Evolutionary conservation across 23 red algal genomes (phyloP).

Genomic region (Gracilaria vermiculophylla): DNA sequence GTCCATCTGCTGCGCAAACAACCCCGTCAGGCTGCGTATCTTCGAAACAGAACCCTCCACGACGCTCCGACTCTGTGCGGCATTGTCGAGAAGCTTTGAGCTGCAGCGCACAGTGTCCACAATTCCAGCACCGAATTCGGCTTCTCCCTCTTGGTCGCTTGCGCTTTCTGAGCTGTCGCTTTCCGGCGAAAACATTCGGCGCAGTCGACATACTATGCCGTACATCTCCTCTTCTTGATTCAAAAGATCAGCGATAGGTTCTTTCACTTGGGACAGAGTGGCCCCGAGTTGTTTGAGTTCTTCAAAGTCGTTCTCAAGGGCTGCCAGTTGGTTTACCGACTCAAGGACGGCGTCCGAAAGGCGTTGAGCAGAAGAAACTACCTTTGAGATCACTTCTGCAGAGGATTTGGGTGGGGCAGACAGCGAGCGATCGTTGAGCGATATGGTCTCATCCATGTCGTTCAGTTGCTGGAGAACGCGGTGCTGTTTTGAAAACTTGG

Average conservation of each 20-base stretch:
- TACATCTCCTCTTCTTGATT: neutral
- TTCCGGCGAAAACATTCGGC: neutral
- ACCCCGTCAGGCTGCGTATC: neutral
- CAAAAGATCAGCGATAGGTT: conserved; percentile 8
- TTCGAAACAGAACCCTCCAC: neutral
- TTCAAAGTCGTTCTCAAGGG: neutral
- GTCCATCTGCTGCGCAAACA: neutral
- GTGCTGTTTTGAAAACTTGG: conserved; percentile 22
- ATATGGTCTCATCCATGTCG: neutral
- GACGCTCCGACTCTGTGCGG: neutral
- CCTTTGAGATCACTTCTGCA: conserved; percentile 12
- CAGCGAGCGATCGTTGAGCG: neutral
- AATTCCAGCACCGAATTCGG: neutral
- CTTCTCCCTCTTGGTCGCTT: neutral
- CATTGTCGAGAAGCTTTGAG: neutral
- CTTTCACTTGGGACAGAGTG: neutral
- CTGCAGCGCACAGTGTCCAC: neutral
- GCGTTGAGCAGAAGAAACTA: neutral
- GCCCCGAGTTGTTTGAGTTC: neutral
- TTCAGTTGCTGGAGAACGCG: conserved; percentile 13
- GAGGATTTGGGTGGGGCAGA: conserved; percentile 9
- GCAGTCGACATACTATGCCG: neutral
- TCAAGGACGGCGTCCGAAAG: neutral
- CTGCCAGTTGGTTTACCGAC: neutral
- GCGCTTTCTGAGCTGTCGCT: neutral